phyloP scores from a whole-genome alignment of 2,329 filamentous ascomycete genomes.

The Fusarium zealandicum region DNA sequence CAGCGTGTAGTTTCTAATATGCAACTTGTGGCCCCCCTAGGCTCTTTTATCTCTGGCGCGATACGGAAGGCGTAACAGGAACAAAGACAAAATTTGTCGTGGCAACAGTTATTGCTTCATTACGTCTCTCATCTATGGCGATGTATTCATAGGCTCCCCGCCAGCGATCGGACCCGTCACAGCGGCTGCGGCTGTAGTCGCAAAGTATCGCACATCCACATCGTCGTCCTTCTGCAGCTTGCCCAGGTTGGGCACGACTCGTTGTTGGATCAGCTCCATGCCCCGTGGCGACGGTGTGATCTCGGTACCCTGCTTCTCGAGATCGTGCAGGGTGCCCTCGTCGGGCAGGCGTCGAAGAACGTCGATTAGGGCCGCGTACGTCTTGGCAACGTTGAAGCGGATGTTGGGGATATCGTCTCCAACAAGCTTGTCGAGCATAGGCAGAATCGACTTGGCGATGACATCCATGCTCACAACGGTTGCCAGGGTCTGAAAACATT shows the following conservation, averaged over 20 bases:
- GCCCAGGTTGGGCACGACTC: constrained; percentile 87
- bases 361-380: constrained; percentile 87
- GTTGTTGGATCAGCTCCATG: constrained; percentile 82
- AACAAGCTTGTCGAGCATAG: constrained; percentile 94
- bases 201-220: constrained; percentile 97
- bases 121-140: constrained; percentile 63
- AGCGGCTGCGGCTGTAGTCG: constrained; percentile 80
- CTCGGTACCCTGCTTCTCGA: constrained; percentile 78
- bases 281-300: constrained; percentile 73
- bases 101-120: constrained; percentile 63
- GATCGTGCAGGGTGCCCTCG: constrained; percentile 81
- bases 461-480: constrained; percentile 92
- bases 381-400: constrained; percentile 99
- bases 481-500: constrained; percentile 76
- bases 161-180: constrained; percentile 55
- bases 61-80: constrained; percentile 28
- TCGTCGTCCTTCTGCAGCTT: constrained; percentile 98
- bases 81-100: constrained; percentile 32
- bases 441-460: constrained; percentile 90
- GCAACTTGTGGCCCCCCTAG: constrained; percentile 30
- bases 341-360: constrained; percentile 92
- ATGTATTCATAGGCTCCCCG: constrained; percentile 70
- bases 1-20: constrained; percentile 35
- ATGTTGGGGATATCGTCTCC: constrained; percentile 98
- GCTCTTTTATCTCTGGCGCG: constrained; percentile 26